Evolutionary conservation across 2,329 filamentous ascomycete species (phyloP).

Genomic region (Fusarium zealandicum): DNA sequence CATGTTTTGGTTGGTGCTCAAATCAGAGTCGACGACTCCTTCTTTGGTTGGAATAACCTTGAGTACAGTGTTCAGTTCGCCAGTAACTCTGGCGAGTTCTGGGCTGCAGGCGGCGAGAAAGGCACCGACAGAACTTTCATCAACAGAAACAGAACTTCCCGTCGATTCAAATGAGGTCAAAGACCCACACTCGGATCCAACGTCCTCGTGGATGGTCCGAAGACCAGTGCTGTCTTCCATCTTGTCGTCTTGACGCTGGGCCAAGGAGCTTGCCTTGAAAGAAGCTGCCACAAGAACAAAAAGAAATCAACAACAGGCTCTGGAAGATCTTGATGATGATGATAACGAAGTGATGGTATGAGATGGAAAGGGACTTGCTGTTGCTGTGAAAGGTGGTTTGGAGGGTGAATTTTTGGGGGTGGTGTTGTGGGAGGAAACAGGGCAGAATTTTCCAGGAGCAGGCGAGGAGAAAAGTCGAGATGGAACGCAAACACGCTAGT

Average conservation of each 20-base stretch:
- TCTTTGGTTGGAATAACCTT: too few species aligned
- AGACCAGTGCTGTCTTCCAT: too few species aligned
- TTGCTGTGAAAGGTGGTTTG: not conserved
- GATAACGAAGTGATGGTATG: too few species aligned
- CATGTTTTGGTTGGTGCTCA: not conserved
- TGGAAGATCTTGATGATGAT: not conserved
- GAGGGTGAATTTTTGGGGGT: not conserved
- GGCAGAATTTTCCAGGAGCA: not conserved
- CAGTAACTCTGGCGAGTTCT: too few species aligned
- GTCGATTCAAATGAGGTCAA: not conserved
- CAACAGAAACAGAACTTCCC: not conserved
- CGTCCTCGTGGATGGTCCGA: too few species aligned
- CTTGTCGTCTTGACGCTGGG: too few species aligned
- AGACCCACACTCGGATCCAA: not conserved
- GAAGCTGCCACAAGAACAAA: too few species aligned
- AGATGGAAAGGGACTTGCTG: not conserved
- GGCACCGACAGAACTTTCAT: not conserved
- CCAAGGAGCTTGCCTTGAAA: too few species aligned
- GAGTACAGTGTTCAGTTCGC: not conserved
- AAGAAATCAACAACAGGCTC: not conserved
- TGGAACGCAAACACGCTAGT: not conserved
- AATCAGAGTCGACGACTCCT: not conserved
- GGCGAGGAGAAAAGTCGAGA: not conserved
- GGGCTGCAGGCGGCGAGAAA: not conserved
- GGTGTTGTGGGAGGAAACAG: not conserved